These are phyloP conservation scores for Lentithecium fluviatile DNA, from an alignment of 495 filamentous ascomycete genomes.

Conservation along the genomic window DNA sequence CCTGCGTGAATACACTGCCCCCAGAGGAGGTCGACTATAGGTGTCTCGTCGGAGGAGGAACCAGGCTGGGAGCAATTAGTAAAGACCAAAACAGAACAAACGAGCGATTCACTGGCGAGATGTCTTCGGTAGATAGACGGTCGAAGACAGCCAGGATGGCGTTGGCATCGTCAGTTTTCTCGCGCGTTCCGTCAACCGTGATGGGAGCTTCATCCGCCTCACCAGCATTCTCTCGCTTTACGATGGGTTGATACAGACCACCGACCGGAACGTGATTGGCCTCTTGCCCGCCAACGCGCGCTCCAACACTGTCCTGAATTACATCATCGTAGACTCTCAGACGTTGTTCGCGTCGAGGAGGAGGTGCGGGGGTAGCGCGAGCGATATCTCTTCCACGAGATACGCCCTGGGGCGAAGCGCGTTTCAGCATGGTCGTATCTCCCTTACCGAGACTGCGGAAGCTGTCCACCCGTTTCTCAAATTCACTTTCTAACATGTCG, in stretches of 20 bases:
- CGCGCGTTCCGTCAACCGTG: no score
- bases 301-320: no score
- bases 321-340: neutral
- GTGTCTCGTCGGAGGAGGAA: constrained; percentile 4
- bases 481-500: constrained; percentile 1
- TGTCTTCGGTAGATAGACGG: no score
- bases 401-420: neutral
- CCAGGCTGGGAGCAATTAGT: no score
- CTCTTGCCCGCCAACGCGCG: no score
- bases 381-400: neutral
- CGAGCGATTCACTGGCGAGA: no score
- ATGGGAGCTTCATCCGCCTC: no score
- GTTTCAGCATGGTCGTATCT: constrained; percentile 11
- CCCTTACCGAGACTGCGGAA: constrained; percentile 8
- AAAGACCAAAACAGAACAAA: no score
- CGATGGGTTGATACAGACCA: no score
- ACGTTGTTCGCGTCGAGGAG: neutral
- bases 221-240: no score
- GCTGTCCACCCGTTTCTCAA: constrained; percentile 4
- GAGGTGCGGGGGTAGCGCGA: neutral
- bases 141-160: no score
- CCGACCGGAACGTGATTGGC: no score
- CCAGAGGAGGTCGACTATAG: constrained; percentile 17
- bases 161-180: neutral
- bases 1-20: neutral